Conservation (phyloP, 2,329 filamentous ascomycete species). For the Ramichloridium luteum region DNA sequence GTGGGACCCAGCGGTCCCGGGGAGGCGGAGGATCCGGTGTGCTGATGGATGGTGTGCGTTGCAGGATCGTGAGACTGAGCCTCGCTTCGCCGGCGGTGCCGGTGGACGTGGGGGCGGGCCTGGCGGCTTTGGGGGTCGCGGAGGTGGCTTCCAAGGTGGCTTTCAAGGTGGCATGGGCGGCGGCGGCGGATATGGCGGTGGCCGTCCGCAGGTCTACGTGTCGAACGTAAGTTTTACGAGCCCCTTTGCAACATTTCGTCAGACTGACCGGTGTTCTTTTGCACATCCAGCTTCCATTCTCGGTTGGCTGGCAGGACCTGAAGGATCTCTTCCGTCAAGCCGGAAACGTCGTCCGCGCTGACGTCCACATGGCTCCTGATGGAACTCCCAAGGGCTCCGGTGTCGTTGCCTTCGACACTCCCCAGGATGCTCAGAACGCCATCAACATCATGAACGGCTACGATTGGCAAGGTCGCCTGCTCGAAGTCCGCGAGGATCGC, state of each 20-base stretch:
- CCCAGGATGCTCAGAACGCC: constrained; percentile 87
- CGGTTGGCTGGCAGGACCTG: constrained; percentile 95
- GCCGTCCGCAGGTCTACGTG: constrained; percentile 86
- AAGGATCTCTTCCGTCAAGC: constrained; percentile 98
- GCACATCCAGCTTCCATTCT: constrained; percentile 71
- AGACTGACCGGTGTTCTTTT: constrained; percentile 11
- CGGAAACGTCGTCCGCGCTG: constrained; percentile 87
- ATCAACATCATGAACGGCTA: constrained; percentile 98
- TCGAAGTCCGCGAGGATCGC: constrained; percentile 93
- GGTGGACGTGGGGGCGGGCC: constrained; percentile 39
- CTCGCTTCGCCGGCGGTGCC: constrained; percentile 67
- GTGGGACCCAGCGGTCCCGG: constrained; percentile 11
- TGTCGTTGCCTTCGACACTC: constrained; percentile 90
- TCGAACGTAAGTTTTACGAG: constrained; percentile 70
- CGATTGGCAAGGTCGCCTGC: constrained; percentile 87
- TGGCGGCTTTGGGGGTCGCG: constrained; percentile 46
- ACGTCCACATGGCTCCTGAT: constrained; percentile 84
- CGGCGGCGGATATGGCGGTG: constrained; percentile 42
- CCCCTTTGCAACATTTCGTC: constrained; percentile 4
- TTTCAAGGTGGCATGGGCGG: constrained; percentile 29
- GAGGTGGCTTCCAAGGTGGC: constrained; percentile 36
- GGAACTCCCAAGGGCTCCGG: constrained; percentile 93
- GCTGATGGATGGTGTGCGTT: too few relatives aligned
- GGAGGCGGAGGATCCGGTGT: too few relatives aligned
- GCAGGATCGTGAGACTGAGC: constrained; percentile 94